Base-by-base conservation (phyloP, 768 basidiomycete species). In the Tricholomella constricta region DNA sequence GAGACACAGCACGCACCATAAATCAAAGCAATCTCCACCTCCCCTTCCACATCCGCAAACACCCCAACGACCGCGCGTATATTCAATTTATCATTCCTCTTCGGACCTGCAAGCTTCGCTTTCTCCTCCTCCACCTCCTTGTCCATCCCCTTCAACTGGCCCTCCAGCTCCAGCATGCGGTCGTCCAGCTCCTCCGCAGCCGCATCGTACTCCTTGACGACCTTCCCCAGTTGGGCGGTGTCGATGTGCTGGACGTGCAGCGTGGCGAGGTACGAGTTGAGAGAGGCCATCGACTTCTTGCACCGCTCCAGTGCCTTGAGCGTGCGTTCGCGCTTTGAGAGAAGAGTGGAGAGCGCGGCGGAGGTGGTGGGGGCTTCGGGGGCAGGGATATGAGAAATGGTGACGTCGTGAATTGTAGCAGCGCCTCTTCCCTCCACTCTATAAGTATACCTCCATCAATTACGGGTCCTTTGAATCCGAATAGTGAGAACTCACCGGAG, bases 331-430 rank as follows among this genome's bases (percentile, higher is more conserved):
- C 60, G 57, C 36, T 63, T 59, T 3, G 46, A 27, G 9, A 57
- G n/a, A 1, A 69, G 61, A 4, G 51, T 56, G 5, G 34, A 36
- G 6, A 73, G 63, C 7, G 43, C 55, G 2, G 59, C 34, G 9
- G 69, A 67, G 0, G 62, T 64, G 1, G 46, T 51, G 8, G 56
- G 29, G 23, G 45, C 36, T 20, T 45, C 25, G 6, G 25, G 36
- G 29, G 9, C 43, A 29, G 29, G 37, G 6, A 15, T 17, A 2
- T 14, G 4, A 2, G 48, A 38, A 19, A 40, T 40, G 48, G 66
- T 62, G 12, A 74, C 72, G 37, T 74, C 71, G 53, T 73, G 69
- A 23, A 73, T 74, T 6, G 67, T 69, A 17, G 67, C 69, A 7
- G 61, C 52, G 1, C 73, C 72, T 20, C 64, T 61, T 2, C 73